These are phyloP conservation scores for Boletus eberwhitei DNA, from an alignment of 768 basidiomycete species.

Conservation along the genomic window DNA sequence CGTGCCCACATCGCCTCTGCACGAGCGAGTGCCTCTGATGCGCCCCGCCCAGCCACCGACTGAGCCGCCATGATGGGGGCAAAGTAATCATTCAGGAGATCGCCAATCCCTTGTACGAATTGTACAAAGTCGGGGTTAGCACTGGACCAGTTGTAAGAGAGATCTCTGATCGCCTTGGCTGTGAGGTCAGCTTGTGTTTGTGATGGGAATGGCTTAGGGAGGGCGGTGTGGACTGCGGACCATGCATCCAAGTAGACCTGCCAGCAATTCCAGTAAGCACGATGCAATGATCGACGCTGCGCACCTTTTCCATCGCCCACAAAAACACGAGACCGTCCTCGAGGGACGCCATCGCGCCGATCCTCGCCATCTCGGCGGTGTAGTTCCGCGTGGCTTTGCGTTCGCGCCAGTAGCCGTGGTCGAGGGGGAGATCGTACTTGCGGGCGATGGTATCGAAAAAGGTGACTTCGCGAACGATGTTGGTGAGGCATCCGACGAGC, in stretches of 20 bases:
- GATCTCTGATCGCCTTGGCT: constrained; percentile 37
- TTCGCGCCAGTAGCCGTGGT: constrained; percentile 39
- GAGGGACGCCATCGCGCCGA: constrained; percentile 42
- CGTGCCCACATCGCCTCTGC: constrained; percentile 55
- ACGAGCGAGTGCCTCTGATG: constrained; percentile 17
- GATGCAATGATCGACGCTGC: neutral
- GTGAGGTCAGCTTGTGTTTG: constrained; percentile 6
- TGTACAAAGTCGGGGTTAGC: constrained; percentile 47
- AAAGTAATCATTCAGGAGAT: constrained; percentile 41
- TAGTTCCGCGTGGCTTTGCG: constrained; percentile 65
- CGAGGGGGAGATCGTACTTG: constrained; percentile 44
- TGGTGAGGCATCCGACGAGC: constrained; percentile 52
- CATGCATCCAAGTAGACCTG: constrained; percentile 73
- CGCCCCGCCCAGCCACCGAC: constrained; percentile 16
- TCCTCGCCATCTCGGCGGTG: constrained; percentile 65
- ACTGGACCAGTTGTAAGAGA: constrained; percentile 58
- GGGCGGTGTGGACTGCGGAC: constrained; percentile 41
- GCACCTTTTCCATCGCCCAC: constrained; percentile 78
- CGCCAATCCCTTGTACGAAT: constrained; percentile 51
- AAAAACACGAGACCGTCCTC: constrained; percentile 69
- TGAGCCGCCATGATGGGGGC: constrained; percentile 34
- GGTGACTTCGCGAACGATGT: constrained; percentile 52
- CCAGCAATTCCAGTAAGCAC: neutral
- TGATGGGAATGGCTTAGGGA: neutral
- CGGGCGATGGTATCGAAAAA: constrained; percentile 58